Conservation (phyloP, 2,329 filamentous ascomycete genomes). For the Aspergillus pseudoterreus region DNA sequence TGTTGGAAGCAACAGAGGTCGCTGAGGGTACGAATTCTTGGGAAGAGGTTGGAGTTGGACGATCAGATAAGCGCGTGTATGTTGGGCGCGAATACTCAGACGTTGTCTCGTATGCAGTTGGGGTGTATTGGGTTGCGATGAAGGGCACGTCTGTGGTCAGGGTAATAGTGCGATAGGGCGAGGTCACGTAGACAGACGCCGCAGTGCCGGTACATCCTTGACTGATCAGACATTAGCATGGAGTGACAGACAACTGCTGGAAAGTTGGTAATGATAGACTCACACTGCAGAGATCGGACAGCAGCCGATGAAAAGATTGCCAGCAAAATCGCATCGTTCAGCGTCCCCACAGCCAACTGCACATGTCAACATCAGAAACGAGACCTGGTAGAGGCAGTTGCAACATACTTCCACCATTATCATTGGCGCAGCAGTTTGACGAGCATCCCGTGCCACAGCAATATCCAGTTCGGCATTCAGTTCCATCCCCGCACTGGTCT, state of each 20-base stretch:
- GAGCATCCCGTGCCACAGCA: slow-evolving; percentile 9
- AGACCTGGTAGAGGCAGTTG: neutral
- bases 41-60: too few species aligned
- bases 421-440: slow-evolving; percentile 8
- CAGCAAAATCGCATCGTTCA: slow-evolving; percentile 3
- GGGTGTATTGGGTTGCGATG: neutral
- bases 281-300: neutral
- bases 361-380: neutral
- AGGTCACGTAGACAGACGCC: neutral
- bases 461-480: neutral
- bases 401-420: slow-evolving; percentile 3
- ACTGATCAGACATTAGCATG: neutral
- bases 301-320: slow-evolving; percentile 9
- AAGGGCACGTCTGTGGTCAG: neutral
- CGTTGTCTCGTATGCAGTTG: too few species aligned
- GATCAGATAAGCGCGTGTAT: too few species aligned
- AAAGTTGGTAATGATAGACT: neutral
- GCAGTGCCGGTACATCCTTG: neutral
- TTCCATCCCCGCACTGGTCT: slow-evolving; percentile 2
- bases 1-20: neutral
- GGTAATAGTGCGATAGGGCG: neutral
- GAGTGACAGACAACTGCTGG: too few species aligned
- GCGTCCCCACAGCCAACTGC: slow-evolving; percentile 5
- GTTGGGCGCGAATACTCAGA: too few species aligned
- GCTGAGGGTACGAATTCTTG: neutral